Conservation (phyloP, 2,329 filamentous ascomycete genomes). For the Nigrospora sphaerica region DNA sequence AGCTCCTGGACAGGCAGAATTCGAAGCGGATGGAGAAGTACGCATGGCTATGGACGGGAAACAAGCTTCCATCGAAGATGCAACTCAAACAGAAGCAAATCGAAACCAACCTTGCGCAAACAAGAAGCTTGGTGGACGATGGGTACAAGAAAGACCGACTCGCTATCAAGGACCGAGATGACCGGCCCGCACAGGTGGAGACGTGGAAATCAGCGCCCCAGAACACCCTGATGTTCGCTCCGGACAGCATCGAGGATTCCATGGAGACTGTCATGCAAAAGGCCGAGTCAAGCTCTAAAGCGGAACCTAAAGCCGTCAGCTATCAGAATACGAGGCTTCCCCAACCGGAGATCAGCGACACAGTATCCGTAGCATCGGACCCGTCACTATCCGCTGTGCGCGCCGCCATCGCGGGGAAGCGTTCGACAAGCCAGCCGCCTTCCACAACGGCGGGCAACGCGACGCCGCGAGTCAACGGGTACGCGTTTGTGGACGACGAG, state of each 20-base stretch:
- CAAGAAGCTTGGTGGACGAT: conserved; percentile 44
- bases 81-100: conserved; percentile 62
- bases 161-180: conserved; percentile 59
- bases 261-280: conserved; percentile 58
- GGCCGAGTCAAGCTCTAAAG: conserved; percentile 63
- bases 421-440: conserved; percentile 56
- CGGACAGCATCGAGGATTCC: conserved; percentile 55
- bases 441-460: conserved; percentile 57
- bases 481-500: conserved; percentile 87
- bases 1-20: conserved; percentile 85
- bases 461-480: conserved; percentile 88
- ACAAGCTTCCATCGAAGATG: conserved; percentile 78
- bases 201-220: conserved; percentile 67
- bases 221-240: conserved; percentile 83
- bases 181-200: conserved; percentile 70
- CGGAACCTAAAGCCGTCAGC: conserved; percentile 68
- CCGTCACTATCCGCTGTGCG: conserved; percentile 79
- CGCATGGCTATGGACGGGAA: conserved; percentile 80
- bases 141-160: conserved; percentile 51
- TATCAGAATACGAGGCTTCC: conserved; percentile 81
- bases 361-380: conserved; percentile 44
- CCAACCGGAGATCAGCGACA: conserved; percentile 30
- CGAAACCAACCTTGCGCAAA: conserved; percentile 42
- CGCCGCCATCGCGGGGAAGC: conserved; percentile 73
- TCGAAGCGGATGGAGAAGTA: conserved; percentile 77